A percentile compares a stretch with the other conserved stretches of the same genome.
phyloP scores from a whole-genome alignment of 2,329 filamentous ascomycete genomes.

The Hypoxylon sp. region DNA sequence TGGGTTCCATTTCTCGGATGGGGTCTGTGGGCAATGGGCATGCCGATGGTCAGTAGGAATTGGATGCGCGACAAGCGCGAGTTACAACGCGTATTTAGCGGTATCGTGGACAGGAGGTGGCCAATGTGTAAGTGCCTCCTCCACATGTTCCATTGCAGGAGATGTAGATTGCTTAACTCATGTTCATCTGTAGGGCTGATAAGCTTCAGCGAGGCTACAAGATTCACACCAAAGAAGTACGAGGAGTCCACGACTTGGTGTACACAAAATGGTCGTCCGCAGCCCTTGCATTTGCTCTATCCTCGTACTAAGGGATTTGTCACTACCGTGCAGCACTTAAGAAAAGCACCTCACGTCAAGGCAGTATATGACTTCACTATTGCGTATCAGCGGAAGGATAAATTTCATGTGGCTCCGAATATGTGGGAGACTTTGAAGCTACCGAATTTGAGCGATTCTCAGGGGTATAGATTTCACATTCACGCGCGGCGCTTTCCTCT shows the following conservation, averaged over 20 bases:
- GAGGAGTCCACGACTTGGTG: constrained; percentile 68
- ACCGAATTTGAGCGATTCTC: constrained; percentile 57
- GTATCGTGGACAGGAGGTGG: constrained; percentile 66
- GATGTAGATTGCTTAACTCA: constrained; percentile 21
- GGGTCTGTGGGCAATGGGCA: constrained; percentile 76
- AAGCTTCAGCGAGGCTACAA: constrained; percentile 75
- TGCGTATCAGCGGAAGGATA: constrained; percentile 63
- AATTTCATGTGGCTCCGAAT: constrained; percentile 63
- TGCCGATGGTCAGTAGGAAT: constrained; percentile 73
- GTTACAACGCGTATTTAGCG: constrained; percentile 70
- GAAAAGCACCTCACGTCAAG: constrained; percentile 65
- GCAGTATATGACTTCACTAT: constrained; percentile 71
- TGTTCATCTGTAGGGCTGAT: constrained; percentile 68
- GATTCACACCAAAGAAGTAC: constrained; percentile 70
- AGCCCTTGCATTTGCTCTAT: constrained; percentile 72
- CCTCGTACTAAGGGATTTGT: constrained; percentile 74
- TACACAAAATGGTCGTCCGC: constrained; percentile 62
- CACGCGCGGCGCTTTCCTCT: constrained; percentile 65
- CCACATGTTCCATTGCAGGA: constrained; percentile 7
- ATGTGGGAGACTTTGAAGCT: constrained; percentile 69
- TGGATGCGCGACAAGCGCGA: constrained; percentile 71
- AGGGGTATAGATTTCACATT: constrained; percentile 65
- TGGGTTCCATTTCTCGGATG: constrained; percentile 74
- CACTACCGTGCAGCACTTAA: constrained; percentile 69
- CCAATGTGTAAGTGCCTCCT: constrained; percentile 67